A percentile compares a stretch with the other conserved stretches of the same genome.
Conservation (phyloP, 2,329 filamentous ascomycete genomes). For the Daldinia sp. region DNA sequence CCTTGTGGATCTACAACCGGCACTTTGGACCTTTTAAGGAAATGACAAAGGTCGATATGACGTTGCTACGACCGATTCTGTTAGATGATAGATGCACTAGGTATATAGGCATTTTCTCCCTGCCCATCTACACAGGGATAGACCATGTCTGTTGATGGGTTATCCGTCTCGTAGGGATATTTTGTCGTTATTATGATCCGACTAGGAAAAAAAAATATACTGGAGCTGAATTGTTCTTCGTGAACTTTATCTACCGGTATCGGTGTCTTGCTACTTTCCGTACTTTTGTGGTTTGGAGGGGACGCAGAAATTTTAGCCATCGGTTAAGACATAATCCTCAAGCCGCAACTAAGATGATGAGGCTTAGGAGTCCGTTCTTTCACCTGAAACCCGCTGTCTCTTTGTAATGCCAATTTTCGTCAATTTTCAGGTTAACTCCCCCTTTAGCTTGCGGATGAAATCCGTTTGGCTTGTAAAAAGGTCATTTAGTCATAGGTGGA, state of each 20-base stretch:
- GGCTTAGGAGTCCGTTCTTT: conserved; percentile 21
- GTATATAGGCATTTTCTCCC: conserved; percentile 14
- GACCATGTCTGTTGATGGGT: conserved; percentile 1
- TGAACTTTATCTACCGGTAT: conserved; percentile 3
- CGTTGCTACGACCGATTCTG: conserved; percentile 25
- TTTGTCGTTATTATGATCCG: background rate
- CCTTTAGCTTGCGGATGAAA: conserved; percentile 4
- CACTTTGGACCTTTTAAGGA: conserved; percentile 24
- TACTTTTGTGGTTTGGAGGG: background rate
- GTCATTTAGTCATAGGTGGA: background rate
- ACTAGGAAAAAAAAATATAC: background rate
- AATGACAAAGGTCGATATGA: conserved; percentile 21
- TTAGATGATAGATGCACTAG: conserved; percentile 10
- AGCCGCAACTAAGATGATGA: conserved; percentile 28
- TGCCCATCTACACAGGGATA: conserved; percentile 7
- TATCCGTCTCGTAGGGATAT: background rate
- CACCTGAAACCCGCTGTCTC: conserved; percentile 33
- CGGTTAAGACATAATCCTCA: conserved; percentile 21
- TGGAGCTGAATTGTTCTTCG: background rate
- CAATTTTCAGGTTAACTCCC: background rate
- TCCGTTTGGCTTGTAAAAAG: background rate
- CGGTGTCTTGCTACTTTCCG: conserved; percentile 15
- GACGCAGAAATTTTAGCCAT: conserved; percentile 16
- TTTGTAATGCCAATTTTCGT: background rate
- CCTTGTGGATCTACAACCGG: conserved; percentile 21